These are phyloP conservation scores for Pyricularia sp. DNA, from an alignment of 2,329 filamentous ascomycete genomes.

Conservation along the genomic window DNA sequence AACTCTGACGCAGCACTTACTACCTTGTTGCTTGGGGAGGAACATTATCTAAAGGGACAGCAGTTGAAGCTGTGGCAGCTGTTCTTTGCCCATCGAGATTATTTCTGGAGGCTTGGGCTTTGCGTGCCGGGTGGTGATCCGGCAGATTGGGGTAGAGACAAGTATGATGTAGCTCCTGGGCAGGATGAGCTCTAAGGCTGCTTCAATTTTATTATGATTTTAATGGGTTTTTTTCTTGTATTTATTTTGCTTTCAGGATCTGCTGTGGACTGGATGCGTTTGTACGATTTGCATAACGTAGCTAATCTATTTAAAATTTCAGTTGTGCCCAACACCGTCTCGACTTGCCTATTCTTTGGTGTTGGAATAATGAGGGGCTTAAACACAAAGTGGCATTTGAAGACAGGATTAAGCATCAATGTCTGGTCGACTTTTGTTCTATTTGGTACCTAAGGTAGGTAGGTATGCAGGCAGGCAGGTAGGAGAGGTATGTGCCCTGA, in stretches of 20 bases:
- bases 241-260: neutral
- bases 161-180: conserved; percentile 21
- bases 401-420: no score
- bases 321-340: neutral
- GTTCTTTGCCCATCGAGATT: conserved; percentile 89
- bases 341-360: no score
- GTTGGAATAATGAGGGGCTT: no score
- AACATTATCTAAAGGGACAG: neutral
- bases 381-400: no score
- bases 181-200: conserved; percentile 26
- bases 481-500: no score
- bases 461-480: no score
- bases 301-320: neutral
- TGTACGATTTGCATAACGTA: neutral
- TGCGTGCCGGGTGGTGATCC: conserved; percentile 77
- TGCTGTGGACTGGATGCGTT: neutral
- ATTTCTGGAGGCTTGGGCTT: conserved; percentile 88
- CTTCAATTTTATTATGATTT: neutral
- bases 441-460: no score
- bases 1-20: conserved; percentile 18
- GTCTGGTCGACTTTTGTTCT: no score
- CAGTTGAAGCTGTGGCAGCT: conserved; percentile 79
- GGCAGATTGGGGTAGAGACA: conserved; percentile 51
- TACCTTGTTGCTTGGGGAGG: conserved; percentile 27
- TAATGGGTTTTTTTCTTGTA: neutral